phyloP scores from a whole-genome alignment of 176 grass and related monocot species.

The Miscanthus lutarioriparius region DNA sequence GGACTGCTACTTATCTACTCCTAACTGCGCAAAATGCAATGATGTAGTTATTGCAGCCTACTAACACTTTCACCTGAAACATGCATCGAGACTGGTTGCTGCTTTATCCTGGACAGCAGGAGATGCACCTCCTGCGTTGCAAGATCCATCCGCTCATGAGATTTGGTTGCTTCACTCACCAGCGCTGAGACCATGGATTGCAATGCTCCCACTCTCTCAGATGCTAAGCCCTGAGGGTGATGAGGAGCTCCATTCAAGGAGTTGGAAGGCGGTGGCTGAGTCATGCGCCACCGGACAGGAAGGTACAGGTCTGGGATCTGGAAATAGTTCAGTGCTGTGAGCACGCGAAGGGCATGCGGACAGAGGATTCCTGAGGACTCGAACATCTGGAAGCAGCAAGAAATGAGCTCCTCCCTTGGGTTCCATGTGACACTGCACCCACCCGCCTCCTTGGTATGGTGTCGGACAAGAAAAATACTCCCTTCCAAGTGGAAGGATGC shows the following conservation, averaged over 20 bases:
- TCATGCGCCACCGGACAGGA: conserved; percentile 50
- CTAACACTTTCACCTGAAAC: conserved; percentile 27
- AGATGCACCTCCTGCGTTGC: conserved; percentile 46
- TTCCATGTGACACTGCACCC: conserved; percentile 50
- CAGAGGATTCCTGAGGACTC: conserved; percentile 68
- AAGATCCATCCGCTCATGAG: conserved; percentile 62
- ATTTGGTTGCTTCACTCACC: conserved; percentile 61
- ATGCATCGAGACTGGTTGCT: conserved; percentile 19
- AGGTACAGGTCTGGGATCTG: conserved; percentile 68
- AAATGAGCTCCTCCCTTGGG: conserved; percentile 58
- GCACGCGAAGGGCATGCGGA: conserved; percentile 53
- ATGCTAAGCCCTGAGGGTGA: conserved; percentile 27
- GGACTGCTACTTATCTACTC: background rate
- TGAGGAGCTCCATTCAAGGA: background rate
- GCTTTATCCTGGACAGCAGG: conserved; percentile 55
- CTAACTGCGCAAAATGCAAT: background rate
- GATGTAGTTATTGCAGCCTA: background rate
- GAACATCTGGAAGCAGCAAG: conserved; percentile 73
- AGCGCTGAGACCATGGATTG: conserved; percentile 54
- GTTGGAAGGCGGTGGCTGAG: conserved; percentile 30
- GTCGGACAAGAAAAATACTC: conserved; percentile 56
- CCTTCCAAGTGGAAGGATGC: conserved; percentile 56
- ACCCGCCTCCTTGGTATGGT: conserved; percentile 42
- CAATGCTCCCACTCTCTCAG: conserved; percentile 39
- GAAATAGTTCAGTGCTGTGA: conserved; percentile 55